Evolutionary conservation across 768 basidiomycete species (phyloP).

Genomic region (Suillus subluteus): DNA sequence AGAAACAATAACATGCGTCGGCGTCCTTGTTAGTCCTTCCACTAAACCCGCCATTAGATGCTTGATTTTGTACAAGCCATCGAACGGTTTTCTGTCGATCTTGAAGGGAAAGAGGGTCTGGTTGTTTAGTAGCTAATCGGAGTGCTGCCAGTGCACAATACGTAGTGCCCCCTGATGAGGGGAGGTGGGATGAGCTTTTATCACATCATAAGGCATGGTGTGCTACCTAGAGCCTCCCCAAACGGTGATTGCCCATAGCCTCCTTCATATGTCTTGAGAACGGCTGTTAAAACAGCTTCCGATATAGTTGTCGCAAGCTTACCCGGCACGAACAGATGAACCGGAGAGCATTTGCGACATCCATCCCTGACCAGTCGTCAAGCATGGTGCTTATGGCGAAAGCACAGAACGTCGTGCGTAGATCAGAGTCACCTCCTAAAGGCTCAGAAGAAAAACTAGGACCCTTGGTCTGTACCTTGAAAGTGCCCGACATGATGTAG

Average conservation of each 20-base stretch:
- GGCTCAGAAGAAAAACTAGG: conserved; percentile 73
- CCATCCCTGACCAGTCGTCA: conserved; percentile 76
- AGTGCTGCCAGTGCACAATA: conserved; percentile 88
- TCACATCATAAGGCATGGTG: neutral
- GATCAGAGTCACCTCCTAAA: conserved; percentile 71
- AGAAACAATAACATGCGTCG: conserved; percentile 97
- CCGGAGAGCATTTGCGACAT: conserved; percentile 57
- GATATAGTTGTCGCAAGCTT: conserved; percentile 23
- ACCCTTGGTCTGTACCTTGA: conserved; percentile 4
- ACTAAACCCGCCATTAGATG: conserved; percentile 74
- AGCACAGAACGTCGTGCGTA: conserved; percentile 86
- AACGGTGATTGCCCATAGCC: conserved; percentile 85
- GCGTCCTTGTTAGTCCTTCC: conserved; percentile 87
- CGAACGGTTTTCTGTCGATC: conserved; percentile 62
- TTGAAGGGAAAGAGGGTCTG: conserved; percentile 27
- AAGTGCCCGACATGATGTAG: conserved; percentile 4
- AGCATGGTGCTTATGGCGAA: conserved; percentile 83
- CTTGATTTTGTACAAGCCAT: conserved; percentile 78
- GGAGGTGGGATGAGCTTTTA: neutral
- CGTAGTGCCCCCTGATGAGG: conserved; percentile 79
- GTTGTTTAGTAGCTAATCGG: conserved; percentile 47
- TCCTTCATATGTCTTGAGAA: conserved; percentile 78
- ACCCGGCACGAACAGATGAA: conserved; percentile 81
- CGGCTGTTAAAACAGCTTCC: neutral
- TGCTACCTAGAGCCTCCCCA: conserved; percentile 79